Evolutionary conservation across 192 early-diverging fungal species (phyloP).

Genomic region (Pilaira anomala): DNA sequence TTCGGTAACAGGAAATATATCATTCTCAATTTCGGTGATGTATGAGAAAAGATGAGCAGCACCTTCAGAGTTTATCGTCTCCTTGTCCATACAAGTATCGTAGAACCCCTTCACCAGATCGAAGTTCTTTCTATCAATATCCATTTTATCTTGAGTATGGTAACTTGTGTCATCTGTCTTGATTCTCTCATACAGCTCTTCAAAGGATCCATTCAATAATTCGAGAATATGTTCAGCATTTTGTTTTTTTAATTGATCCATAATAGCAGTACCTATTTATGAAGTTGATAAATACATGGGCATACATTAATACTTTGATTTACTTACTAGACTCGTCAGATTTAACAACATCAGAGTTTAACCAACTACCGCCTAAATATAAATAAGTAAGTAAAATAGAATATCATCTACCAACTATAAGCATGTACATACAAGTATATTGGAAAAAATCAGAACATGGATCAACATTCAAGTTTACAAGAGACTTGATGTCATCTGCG

Average conservation of each 20-base stretch:
- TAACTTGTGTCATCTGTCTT: constrained; percentile 49
- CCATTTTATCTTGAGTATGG: constrained; percentile 29
- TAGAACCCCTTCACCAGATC: constrained; percentile 53
- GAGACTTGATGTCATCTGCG: constrained; percentile 47
- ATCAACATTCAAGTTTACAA: constrained; percentile 51
- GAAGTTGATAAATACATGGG: no score
- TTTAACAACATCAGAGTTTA: no score
- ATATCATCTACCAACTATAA: neutral
- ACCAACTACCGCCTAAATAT: constrained; percentile 55
- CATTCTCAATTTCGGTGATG: constrained; percentile 30
- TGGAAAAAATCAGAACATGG: constrained; percentile 67
- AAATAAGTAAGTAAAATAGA: neutral
- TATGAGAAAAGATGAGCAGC: constrained; percentile 38
- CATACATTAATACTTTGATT: no score
- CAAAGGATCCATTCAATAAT: no score
- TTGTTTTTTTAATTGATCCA: no score
- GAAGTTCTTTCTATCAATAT: constrained; percentile 50
- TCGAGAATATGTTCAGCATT: no score
- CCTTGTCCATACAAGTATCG: constrained; percentile 51
- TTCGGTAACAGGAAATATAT: constrained; percentile 11
- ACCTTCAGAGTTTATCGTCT: constrained; percentile 34
- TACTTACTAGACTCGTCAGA: no score
- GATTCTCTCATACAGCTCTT: constrained; percentile 37
- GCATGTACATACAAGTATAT: constrained; percentile 47
- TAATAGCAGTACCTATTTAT: no score